Base-by-base conservation (phyloP, 192 early-diverging fungal species). In the Radiomyces spectabilis region DNA sequence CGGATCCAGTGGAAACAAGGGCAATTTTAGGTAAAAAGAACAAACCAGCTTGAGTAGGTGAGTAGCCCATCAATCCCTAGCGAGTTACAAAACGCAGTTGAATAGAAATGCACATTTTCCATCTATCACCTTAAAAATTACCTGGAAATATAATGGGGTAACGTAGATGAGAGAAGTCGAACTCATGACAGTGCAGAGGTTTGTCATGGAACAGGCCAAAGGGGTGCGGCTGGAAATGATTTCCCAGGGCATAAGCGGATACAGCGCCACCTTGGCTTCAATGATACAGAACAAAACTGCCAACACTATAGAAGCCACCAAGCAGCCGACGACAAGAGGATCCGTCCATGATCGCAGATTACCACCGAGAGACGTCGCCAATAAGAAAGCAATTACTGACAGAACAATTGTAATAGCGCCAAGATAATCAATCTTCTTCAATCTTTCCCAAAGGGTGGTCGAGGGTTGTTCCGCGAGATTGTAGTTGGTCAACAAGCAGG, bases 201-300 rank as follows among this genome's bases (percentile, higher is more conserved):
- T 85, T 57, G 59, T 46, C 3, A 55, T 34, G 12, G 55, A 65
- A 9, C 51, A 57, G 21, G 63, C 63, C 5, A 69, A 55, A 8
- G 64, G 59, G 12, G 59, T 69, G 5, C 77, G 81, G 33, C 61
- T 59, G 41, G 67, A 72, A 58, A 85, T 73, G 44, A 86, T 58
- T 13, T 63, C 66, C 35, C 79, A 67, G 1, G 84, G 84, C 49
- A 88, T 66, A 13, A 92, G 65, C 2, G 92, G 88, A 25, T 78
- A 78, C 15, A 55, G 53, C 0, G 89, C 72, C 19, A 79, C 42
- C 31, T 77, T 79, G 48, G 75, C 67, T 63, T 94, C 87, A 34
- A 70, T 45, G 15, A 55, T n/a, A 13, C 63, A 59, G 52, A 84
- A 84, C 4, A 66, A 15, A 0, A 53, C 58, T 12, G 70, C 21